A percentile compares a stretch with the other conserved stretches of the same genome.
Conservation (phyloP, 2,329 filamentous ascomycete species). For the Fusarium nanum region DNA sequence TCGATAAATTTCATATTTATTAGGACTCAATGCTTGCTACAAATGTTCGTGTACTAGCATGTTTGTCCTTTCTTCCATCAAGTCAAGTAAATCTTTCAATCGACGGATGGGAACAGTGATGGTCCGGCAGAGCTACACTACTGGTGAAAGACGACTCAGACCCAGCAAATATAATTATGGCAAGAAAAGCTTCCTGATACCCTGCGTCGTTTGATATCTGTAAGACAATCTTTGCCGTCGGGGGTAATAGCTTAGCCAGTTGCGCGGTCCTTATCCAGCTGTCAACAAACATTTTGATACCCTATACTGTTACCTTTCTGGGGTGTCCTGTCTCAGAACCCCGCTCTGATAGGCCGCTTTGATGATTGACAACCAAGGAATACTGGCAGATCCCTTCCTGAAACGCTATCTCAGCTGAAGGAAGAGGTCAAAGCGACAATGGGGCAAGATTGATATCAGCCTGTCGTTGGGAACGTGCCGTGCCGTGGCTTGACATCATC, state of each 20-base stretch:
- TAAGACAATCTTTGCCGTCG: too few relatives aligned
- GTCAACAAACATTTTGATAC: fast-evolving
- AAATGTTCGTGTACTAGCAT: fast-evolving
- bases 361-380: background rate
- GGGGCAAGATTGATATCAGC: background rate
- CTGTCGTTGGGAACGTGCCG: background rate
- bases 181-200: too few relatives aligned
- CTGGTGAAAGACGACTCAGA: too few relatives aligned
- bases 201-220: too few relatives aligned
- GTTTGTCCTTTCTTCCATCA: fast-evolving
- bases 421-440: background rate
- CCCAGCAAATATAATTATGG: too few relatives aligned
- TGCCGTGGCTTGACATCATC: background rate
- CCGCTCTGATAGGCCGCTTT: background rate
- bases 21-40: fast-evolving
- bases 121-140: too few relatives aligned
- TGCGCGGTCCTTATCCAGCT: background rate
- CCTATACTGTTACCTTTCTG: background rate
- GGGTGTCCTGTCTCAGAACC: background rate
- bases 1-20: fast-evolving
- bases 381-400: background rate
- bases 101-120: too few relatives aligned
- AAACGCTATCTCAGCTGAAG: background rate
- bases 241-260: too few relatives aligned
- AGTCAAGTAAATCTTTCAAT: too few relatives aligned